Base-by-base conservation (phyloP, 495 filamentous ascomycete genomes). In the Aspergillus sclerotiicarbonarius region DNA sequence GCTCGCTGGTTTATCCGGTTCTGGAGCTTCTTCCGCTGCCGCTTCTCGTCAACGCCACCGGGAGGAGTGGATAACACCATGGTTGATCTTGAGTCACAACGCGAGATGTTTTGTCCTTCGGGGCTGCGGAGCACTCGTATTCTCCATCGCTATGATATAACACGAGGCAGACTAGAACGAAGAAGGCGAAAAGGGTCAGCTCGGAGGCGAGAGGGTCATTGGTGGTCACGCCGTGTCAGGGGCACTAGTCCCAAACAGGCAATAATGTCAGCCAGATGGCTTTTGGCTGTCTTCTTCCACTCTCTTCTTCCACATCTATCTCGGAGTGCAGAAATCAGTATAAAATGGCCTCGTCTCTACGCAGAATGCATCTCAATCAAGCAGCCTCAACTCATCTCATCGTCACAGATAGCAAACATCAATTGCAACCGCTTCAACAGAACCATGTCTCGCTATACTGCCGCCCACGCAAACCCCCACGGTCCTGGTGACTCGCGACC, bases 401-500 rank as follows among this genome's bases (percentile, higher is more conserved):
- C 33, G 1, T 35, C 13, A 2, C 33, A 35, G 9, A 35, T 7
- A 35, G 8, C 33, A 10, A 35, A 1, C 13, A 3, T 7, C 33
- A 35, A 3, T 35, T 13, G 1, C 33, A 9, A 9, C 9, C 33
- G 3, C 13, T 9, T 9, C 37, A 12, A 15, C 37, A 41, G 7
- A 3, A 41, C 13, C 37, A 60, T 66, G 62, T 61, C 65, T 43
- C 64, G 60, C 16, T 81, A 82, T 58, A 57, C 71, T 29, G 70
- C 68, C 47, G 67, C 63, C 8, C 74, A 79, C 62, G 59, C 53
- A 8, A 64, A 67, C 41, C 67, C 68, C 20, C 48, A 73, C 41
- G 80, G 81, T 9, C 65, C 76, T 7, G 79, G 80, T 9, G 81
- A 85, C 64, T 62, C 67, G 16, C 78, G 80, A 21, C 80, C 79